phyloP scores from a whole-genome alignment of 2,329 filamentous ascomycete species.

The Monilinia polystroma region DNA sequence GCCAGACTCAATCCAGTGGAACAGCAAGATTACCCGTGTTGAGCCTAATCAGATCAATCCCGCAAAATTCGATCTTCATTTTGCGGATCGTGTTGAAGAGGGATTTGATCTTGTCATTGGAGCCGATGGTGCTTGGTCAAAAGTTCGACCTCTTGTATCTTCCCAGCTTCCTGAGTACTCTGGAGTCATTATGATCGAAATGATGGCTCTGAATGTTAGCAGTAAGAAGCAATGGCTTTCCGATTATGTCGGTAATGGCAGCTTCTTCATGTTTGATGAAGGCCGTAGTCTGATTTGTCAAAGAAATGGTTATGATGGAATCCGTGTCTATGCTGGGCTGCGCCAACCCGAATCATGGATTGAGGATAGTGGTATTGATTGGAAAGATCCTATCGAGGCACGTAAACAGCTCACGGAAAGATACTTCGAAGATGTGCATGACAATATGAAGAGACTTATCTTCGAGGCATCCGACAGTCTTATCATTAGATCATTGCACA shows the following conservation, averaged over 20 bases:
- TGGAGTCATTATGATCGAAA: conserved; percentile 39
- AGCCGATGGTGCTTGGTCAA: conserved; percentile 45
- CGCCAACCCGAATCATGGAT: conserved; percentile 32
- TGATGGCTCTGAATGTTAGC: conserved; percentile 39
- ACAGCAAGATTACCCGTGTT: conserved; percentile 39
- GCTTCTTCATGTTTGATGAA: conserved; percentile 40
- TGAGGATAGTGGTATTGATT: conserved; percentile 34
- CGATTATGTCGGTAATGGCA: conserved; percentile 43
- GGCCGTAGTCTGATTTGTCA: conserved; percentile 42
- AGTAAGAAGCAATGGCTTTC: conserved; percentile 41
- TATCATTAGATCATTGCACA: conserved; percentile 29
- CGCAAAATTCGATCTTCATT: conserved; percentile 28
- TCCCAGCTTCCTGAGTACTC: conserved; percentile 43
- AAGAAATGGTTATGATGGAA: conserved; percentile 44
- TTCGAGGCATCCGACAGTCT: conserved; percentile 27
- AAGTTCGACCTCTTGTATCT: conserved; percentile 40
- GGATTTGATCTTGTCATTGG: conserved; percentile 44
- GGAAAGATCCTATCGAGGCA: conserved; percentile 24
- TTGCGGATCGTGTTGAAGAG: conserved; percentile 23
- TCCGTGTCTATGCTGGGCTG: conserved; percentile 39
- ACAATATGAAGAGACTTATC: conserved; percentile 30
- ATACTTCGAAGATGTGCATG: conserved; percentile 30
- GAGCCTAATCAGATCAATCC: conserved; percentile 15
- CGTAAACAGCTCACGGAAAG: conserved; percentile 24
- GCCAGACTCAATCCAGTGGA: conserved; percentile 44